Conservation (phyloP, 139 green algal genomes). For the Chlamydomonas sphaeroides region DNA sequence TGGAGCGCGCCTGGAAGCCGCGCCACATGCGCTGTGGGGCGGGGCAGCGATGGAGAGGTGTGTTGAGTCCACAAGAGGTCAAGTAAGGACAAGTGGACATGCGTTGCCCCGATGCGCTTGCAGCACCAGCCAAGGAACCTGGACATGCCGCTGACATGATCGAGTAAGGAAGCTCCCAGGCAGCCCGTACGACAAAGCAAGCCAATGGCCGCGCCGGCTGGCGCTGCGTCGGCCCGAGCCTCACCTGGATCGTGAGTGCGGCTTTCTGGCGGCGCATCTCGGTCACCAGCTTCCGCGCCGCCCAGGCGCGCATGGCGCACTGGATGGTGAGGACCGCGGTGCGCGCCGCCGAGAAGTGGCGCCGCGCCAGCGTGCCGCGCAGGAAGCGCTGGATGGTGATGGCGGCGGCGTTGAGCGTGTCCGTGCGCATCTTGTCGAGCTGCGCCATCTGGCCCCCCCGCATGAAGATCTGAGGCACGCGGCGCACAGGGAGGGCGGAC, state of each 20-base stretch:
- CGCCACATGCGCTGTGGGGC: constrained; percentile 70
- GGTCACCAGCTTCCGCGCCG: constrained; percentile 56
- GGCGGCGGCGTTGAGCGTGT: constrained; percentile 85
- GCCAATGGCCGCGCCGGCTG: no score
- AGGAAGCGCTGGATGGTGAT: constrained; percentile 78
- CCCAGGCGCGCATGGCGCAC: constrained; percentile 47
- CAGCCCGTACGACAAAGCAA: no score
- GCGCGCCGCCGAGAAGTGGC: constrained; percentile 6
- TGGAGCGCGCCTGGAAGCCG: constrained; percentile 58
- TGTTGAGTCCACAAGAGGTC: no score
- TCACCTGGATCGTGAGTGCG: constrained; percentile 51
- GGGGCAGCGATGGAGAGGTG: no score
- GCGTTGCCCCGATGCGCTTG: no score
- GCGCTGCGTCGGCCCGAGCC: no score
- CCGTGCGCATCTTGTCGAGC: constrained; percentile 91
- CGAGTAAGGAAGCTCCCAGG: no score
- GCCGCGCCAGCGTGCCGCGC: constrained; percentile 69
- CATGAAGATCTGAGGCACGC: constrained; percentile 73
- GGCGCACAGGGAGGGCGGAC: not conserved
- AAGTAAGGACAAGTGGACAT: no score
- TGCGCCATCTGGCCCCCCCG: constrained; percentile 91
- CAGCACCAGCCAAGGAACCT: no score
- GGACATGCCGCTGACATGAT: no score
- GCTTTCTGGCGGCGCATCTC: constrained; percentile 60
- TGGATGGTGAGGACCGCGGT: constrained; percentile 50